Base-by-base conservation (phyloP, 2,329 filamentous ascomycete genomes). In the Sporothrix dimorphospora region DNA sequence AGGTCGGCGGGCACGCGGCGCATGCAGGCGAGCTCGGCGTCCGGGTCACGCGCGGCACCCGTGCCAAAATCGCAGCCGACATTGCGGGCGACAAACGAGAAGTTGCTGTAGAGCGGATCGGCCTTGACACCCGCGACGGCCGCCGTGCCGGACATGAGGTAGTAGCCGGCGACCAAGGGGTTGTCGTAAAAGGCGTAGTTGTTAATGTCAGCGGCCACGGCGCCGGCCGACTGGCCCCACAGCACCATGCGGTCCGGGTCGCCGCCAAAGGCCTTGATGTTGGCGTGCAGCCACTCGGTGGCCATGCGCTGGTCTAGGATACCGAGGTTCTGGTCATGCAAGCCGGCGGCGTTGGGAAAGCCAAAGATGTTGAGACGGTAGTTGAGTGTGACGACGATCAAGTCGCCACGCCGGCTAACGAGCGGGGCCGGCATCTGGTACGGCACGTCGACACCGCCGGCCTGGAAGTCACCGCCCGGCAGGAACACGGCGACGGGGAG, bases 291-390 rank as follows among this genome's bases (percentile, higher is more conserved):
- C 86, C 85, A 88, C 77, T 86, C 83, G 0, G 87, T 76, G 0
- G 84, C 85, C 24, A 80, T 76, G 9, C 85, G 82, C 75, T 87
- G 85, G 76, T 89, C 86, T 3, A 83, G 79, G 4, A 87, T 77
- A 0, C 84, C 85, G 12, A 85, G 74, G 72, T 87, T 88, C 69
- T 82, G 80, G 14, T 72, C 79, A 68, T 73, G 47, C 24, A 55
- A 11, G n/a, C 53, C 53, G 14, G 53, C 53, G 3, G 53, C 53
- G 11, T 55, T 55, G 24, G 79, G 79, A 72, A 79, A 81, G 30
- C 79, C 79, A 57, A 79, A 78, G 69, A 80, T 80, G 72, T 79
- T 79, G 65, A 82, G 71, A 27, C 81, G 80, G 73, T 80, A 84
- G 77, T 82, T 83, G 72, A 82, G 75, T 40, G 80, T 79, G 16